Evolutionary conservation across 2,329 filamentous ascomycete genomes (phyloP).

Genomic region (Trichoderma breve): DNA sequence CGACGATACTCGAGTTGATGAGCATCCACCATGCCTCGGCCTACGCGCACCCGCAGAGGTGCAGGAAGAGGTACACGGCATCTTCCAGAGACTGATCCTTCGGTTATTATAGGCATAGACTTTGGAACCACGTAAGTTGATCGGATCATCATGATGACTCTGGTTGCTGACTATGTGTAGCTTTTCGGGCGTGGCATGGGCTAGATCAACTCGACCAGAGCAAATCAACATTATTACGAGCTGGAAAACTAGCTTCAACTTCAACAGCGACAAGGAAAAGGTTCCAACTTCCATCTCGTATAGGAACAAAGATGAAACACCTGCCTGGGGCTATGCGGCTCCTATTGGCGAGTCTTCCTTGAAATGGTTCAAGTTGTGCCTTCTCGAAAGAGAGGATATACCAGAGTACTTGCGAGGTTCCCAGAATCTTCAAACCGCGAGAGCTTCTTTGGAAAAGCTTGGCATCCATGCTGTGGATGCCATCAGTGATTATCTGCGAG

Average conservation of each 20-base stretch:
- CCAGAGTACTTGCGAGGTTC: slow-evolving; percentile 25
- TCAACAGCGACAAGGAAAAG: slow-evolving; percentile 34
- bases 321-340: slow-evolving; percentile 36
- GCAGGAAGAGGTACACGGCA: background rate
- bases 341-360: slow-evolving; percentile 26
- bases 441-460: rapidly evolving
- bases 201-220: slow-evolving; percentile 29
- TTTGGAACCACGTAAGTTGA: slow-evolving; percentile 45
- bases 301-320: rapidly evolving
- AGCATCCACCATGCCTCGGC: background rate
- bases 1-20: background rate
- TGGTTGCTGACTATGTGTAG: slow-evolving; percentile 25
- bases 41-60: background rate
- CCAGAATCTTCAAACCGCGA: slow-evolving; percentile 23
- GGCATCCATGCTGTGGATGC: slow-evolving; percentile 30
- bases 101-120: slow-evolving; percentile 38
- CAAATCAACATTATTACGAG: slow-evolving; percentile 33
- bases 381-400: slow-evolving; percentile 36
- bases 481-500: slow-evolving; percentile 33
- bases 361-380: slow-evolving; percentile 44
- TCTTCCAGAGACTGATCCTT: background rate
- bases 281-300: slow-evolving; percentile 31
- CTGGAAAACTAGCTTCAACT: slow-evolving; percentile 28
- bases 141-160: background rate
- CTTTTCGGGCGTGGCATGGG: slow-evolving; percentile 43